Conservation (phyloP, 1,284 basidiomycete genomes). For the Naganishia sp. region DNA sequence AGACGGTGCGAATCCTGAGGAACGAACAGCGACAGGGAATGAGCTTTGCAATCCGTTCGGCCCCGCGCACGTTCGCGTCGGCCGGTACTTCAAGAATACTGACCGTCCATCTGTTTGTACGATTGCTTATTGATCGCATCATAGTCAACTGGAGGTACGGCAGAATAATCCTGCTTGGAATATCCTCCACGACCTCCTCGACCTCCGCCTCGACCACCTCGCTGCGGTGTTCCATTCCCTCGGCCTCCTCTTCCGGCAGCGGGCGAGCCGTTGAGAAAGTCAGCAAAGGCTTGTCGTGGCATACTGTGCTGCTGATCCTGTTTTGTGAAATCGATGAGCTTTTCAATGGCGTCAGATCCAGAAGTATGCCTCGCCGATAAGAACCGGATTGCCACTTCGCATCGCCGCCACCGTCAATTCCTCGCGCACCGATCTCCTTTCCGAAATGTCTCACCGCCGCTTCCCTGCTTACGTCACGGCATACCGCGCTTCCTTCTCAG, state of each 20-base stretch:
- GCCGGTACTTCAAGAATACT: slow-evolving; percentile 25
- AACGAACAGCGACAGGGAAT: slow-evolving; percentile 26
- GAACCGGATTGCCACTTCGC: neutral
- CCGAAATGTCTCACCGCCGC: too few relatives aligned
- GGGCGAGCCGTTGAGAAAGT: slow-evolving; percentile 43
- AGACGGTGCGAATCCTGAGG: slow-evolving; percentile 29
- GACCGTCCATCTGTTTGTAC: slow-evolving; percentile 48
- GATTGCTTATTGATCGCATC: slow-evolving; percentile 41
- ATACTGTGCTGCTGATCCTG: slow-evolving; percentile 9
- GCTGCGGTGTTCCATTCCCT: slow-evolving; percentile 38
- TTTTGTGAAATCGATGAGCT: neutral
- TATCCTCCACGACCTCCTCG: slow-evolving; percentile 37
- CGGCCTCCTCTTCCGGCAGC: slow-evolving; percentile 38
- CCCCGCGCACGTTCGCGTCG: neutral
- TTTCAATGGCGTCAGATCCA: neutral
- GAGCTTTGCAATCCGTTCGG: slow-evolving; percentile 30
- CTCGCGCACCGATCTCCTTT: too few relatives aligned
- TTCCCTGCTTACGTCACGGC: too few relatives aligned
- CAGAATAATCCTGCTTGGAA: slow-evolving; percentile 45
- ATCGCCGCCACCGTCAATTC: neutral
- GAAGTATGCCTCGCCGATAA: too few relatives aligned
- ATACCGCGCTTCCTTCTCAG: too few relatives aligned
- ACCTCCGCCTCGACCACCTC: slow-evolving; percentile 35
- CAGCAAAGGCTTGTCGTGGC: slow-evolving; percentile 41
- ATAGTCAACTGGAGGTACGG: slow-evolving; percentile 48